These are phyloP conservation scores for Aspergillus japonicus DNA, from an alignment of 2,329 filamentous ascomycete genomes.

Conservation along the genomic window DNA sequence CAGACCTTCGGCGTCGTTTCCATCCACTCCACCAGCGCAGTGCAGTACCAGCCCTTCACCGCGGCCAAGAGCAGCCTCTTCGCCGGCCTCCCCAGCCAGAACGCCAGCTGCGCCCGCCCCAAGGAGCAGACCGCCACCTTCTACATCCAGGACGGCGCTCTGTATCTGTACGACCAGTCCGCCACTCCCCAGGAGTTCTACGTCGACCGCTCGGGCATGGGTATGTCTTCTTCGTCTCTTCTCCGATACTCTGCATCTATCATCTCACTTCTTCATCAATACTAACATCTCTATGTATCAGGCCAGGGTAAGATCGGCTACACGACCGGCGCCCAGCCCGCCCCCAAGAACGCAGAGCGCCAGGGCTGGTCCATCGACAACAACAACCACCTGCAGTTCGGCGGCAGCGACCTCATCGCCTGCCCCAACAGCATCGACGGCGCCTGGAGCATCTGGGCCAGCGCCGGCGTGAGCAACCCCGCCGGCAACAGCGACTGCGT, in stretches of 20 bases:
- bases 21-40: constrained; percentile 49
- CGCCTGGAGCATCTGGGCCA: constrained; percentile 41
- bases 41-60: constrained; percentile 50
- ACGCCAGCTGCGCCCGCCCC: constrained; percentile 48
- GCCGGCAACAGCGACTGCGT: constrained; percentile 36
- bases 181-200: constrained; percentile 51
- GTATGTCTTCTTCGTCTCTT: constrained; percentile 35
- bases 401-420: constrained; percentile 49
- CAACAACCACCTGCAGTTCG: constrained; percentile 49
- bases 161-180: constrained; percentile 51
- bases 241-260: too few species aligned
- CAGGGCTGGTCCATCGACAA: constrained; percentile 50
- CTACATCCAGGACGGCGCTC: constrained; percentile 46
- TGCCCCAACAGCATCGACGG: constrained; percentile 52
- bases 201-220: constrained; percentile 60
- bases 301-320: constrained; percentile 57
- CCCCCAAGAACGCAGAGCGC: constrained; percentile 47
- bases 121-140: constrained; percentile 51
- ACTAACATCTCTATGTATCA: constrained; percentile 22
- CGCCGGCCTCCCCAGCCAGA: constrained; percentile 46
- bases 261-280: too few species aligned
- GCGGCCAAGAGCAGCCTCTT: constrained; percentile 49
- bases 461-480: constrained; percentile 28
- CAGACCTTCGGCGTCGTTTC: constrained; percentile 52
- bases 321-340: constrained; percentile 46